Base-by-base conservation (phyloP, 176 grass and related monocot species). In the Carex scoparia region DNA sequence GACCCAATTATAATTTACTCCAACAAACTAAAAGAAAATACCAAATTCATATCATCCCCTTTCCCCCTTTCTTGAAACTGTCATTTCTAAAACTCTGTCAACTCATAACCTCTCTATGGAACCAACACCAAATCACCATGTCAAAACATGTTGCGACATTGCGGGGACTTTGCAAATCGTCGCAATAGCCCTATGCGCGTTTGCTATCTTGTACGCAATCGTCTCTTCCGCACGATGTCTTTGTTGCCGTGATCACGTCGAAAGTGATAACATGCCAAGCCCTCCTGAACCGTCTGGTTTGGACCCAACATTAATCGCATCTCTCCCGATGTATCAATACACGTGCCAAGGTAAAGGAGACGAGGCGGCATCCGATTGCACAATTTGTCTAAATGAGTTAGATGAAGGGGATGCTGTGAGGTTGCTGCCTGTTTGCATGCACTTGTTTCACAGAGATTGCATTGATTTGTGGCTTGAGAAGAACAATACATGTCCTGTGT, bases 361-460 rank as follows among this genome's bases (percentile, higher is more conserved):
- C 7, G 2, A 15, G 1, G 5, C 48, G 9, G 18, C 49, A 27
- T 19, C 81, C 13, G 70, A 85, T 7, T 85, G 84, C 7, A 16
- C 84, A 44, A 78, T 85, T 37, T 85, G 84, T 76, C 57, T 85
- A 3, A 78, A 18, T 71, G 65, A 74, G 11, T 16, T 85, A 51
- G 23, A 72, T 48, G 84, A 85, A 79, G 84, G 84, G 27, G 84
- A 85, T 32, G 58, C 63, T 31, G 84, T 85, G 55, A 74, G 49
- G 84, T 18, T 78, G 84, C 30, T 85, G 54, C 84, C 56, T 32
- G 44, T 77, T 48, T 85, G 84, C 69, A 78, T 16, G 70, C 84
- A 85, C 67, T 64, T 85, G 56, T 85, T 85, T 78, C 84, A 85
- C 69, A 78, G 31, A 35, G 56, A 75, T 74, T 85, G 84, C 84